phyloP scores from a whole-genome alignment of 345 rosid genomes.

The Salix purpurea region DNA sequence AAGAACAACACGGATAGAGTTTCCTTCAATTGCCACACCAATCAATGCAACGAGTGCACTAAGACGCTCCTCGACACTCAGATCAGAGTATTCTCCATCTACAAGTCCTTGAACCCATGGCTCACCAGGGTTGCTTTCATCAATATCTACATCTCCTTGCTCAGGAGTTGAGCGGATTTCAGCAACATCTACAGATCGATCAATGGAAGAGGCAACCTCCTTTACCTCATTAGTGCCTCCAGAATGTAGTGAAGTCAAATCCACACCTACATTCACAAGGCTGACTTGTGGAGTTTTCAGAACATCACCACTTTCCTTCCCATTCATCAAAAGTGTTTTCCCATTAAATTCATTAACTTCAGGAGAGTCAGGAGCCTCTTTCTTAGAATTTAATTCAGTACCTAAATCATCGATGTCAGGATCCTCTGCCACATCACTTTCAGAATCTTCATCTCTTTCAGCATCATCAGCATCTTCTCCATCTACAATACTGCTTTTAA shows the following conservation, averaged over 20 bases:
- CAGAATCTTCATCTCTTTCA: constrained; percentile 87
- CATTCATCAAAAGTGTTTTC: constrained; percentile 33
- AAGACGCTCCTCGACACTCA: constrained; percentile 78
- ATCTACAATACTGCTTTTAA: constrained; percentile 54
- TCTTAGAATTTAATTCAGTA: constrained; percentile 41
- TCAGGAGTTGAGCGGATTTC: constrained; percentile 21
- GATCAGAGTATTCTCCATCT: constrained; percentile 76
- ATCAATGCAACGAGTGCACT: constrained; percentile 67
- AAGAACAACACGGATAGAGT: constrained; percentile 53
- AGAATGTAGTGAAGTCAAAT: constrained; percentile 29
- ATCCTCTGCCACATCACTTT: constrained; percentile 71
- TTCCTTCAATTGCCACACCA: constrained; percentile 77
- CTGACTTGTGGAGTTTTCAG: constrained; percentile 32
- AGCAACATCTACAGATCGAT: constrained; percentile 22
- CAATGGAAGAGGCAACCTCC: constrained; percentile 19
- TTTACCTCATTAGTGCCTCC: constrained; percentile 28
- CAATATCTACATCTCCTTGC: constrained; percentile 48
- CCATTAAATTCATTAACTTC: constrained; percentile 17
- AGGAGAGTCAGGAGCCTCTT: constrained; percentile 30
- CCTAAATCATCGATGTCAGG: constrained; percentile 63
- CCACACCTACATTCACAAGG: constrained; percentile 20
- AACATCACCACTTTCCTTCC: constrained; percentile 22
- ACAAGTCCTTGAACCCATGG: constrained; percentile 82
- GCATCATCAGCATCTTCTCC: constrained; percentile 82
- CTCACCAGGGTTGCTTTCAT: constrained; percentile 63